Evolutionary conservation across 805 yeast species (phyloP), one percentile per base, ranked within the genome.

Genomic region (Pichia occidentalis): DNA sequence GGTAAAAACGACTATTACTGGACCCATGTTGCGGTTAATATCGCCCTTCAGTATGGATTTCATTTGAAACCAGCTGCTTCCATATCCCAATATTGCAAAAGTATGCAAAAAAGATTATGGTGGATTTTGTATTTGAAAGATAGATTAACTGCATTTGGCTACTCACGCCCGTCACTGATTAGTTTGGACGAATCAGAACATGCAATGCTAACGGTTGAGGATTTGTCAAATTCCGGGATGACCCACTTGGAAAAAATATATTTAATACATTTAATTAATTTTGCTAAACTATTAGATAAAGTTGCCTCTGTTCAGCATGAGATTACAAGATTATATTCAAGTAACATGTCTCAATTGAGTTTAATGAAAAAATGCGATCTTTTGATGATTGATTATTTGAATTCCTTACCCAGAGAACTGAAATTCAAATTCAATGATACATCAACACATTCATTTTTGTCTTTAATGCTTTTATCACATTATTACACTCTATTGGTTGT

Each of bases 81-180:
- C 21, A 18, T 45, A 18, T 16, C 46, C 3, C 19, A 13, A 2
- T 51, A 54, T 39, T 57, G 34, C 63, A 46, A 42, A 22, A 40
- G 37, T 17, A 47, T 53, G 46, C 47, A 46, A 31, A 48, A 48
- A 32, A 38, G 57, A 25, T 41, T 58, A 14, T 84, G 87, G 85
- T 84, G 94, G 94, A 66, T 76, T 44, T 59, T 85, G 16, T 80
- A 78, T 54, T 73, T 75, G 42, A 77, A 84, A 48, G 95, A 84
- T 57, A 63, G 85, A 18, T 65, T 73, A 28, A 75, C 77, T 8
- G 77, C 87, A 2, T 70, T 80, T 35, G 85, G 87, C 0, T 77
- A 77, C 58, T 88, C 92, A 12, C 66, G 87, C 39, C 92, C 94
- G 0, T 59, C 73, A 5, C 65, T 71, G 49, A 78, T 85, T 34